Base-by-base conservation (phyloP, 2,329 filamentous ascomycete species). In the Xylariaceae sp. region DNA sequence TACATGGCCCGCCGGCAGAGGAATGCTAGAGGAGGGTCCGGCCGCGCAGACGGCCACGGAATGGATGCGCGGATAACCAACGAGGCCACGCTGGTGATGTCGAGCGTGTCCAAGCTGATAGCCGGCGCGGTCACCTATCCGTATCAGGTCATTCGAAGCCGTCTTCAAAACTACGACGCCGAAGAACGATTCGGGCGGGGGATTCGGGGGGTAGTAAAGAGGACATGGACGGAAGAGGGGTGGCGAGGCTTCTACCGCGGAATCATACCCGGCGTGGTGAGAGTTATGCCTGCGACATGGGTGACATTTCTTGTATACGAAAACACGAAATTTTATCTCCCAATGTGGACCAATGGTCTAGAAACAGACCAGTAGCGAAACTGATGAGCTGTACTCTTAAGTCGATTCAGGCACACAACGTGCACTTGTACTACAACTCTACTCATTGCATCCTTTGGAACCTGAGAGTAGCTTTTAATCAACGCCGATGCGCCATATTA, bases 301-400 rank as follows among this genome's bases (percentile, higher is more conserved):
- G 91, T 97, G 48, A 97, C 93, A 1, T 97, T 99, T 70, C 73
- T 99, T 64, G 92, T 97, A 20, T 97, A 97, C 73, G 94, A 99
- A 77, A 97, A 97, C 72, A 87, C 88, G 55, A 92, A 88, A 74
- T 85, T 82, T 61, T 87, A 90, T 69, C 70, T 95, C 29, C 77
- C 83, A 20, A 66, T 66, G 39, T 77, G 73, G 78, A 50, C 47
- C 13, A 50, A 44, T 30, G 26, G 44, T 40, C 11, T 36, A 27
- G 47, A 21, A 29, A 40, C 35, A 42, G 48, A 53, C 32, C 8
- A 15, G 18, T 56, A 53, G 42, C 50, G 11, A 16, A 20, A 13
- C 11, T 18, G 24, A 40, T 40, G 5, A 11, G 6, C 16, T 42
- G 20, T 33, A 36, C 27, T 26, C 20, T 23, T 27, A 7, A 15